These are phyloP conservation scores for Coemansia sp. DNA, from an alignment of 192 early-diverging fungal species.

Conservation along the genomic window DNA sequence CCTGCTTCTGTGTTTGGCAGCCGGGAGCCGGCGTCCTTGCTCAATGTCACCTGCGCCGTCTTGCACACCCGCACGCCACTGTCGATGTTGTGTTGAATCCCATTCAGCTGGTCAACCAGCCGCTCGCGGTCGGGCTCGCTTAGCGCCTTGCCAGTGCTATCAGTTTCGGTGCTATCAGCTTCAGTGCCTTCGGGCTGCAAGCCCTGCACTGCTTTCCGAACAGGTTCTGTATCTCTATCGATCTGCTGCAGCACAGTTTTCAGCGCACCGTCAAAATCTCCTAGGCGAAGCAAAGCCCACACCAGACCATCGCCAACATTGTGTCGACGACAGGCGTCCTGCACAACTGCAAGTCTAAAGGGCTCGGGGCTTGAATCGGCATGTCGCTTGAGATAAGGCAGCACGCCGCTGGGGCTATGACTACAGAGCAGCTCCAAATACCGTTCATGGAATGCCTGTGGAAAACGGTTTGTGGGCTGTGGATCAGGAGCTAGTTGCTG, in stretches of 20 bases:
- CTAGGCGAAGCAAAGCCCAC: slow-evolving; percentile 42
- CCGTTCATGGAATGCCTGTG: slow-evolving; percentile 41
- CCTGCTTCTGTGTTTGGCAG: not conserved
- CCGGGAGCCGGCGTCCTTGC: slow-evolving; percentile 18
- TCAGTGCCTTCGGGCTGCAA: not conserved
- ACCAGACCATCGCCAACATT: slow-evolving; percentile 39
- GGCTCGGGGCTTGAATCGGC: slow-evolving; percentile 40
- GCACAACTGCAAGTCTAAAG: slow-evolving; percentile 34
- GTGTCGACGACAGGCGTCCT: slow-evolving; percentile 22
- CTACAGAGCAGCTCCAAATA: slow-evolving; percentile 48
- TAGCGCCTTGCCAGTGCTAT: not conserved
- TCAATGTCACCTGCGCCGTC: slow-evolving; percentile 27
- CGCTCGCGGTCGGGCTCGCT: slow-evolving; percentile 41
- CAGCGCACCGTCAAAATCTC: slow-evolving; percentile 48
- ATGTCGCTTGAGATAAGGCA: slow-evolving; percentile 31
- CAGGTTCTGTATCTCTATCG: slow-evolving; percentile 26
- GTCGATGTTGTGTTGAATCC: slow-evolving; percentile 20
- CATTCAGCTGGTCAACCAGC: slow-evolving; percentile 32
- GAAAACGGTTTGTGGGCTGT: slow-evolving; percentile 19
- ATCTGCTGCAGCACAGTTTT: slow-evolving; percentile 28
- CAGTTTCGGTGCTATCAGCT: not conserved
- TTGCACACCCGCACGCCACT: slow-evolving; percentile 43
- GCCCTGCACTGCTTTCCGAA: slow-evolving; percentile 20
- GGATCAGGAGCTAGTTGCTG: slow-evolving; percentile 27
- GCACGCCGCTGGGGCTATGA: slow-evolving; percentile 30